A percentile compares a stretch with the other conserved stretches of the same genome.
Conservation (phyloP, 441 rosid genomes). For the Capsella rubella region DNA sequence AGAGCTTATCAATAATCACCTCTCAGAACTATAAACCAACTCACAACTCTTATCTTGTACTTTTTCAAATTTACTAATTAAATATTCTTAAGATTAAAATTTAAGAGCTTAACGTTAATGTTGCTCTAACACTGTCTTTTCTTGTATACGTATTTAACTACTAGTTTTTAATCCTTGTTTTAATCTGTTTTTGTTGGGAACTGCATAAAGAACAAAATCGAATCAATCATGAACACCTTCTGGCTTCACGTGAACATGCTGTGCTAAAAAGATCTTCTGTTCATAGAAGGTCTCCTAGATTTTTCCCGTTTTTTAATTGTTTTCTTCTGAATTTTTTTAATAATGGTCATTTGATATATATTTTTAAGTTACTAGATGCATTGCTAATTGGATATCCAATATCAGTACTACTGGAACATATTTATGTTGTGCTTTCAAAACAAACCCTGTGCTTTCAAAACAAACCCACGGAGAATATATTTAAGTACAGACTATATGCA, state of each 20-base stretch:
- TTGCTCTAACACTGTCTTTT: slow-evolving; percentile 26
- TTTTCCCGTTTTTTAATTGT: slow-evolving; percentile 1
- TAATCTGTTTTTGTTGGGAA: slow-evolving; percentile 4
- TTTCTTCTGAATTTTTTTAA: neutral
- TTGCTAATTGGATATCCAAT: neutral
- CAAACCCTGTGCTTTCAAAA: slow-evolving; percentile 11
- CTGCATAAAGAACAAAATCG: slow-evolving; percentile 42
- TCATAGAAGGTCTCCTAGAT: slow-evolving; percentile 45
- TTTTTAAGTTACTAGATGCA: neutral
- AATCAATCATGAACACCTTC: slow-evolving; percentile 47
- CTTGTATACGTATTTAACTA: neutral
- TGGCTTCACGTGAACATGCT: slow-evolving; percentile 46
- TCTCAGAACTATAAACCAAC: too few relatives aligned
- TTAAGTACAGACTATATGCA: neutral
- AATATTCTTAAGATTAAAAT: too few relatives aligned
- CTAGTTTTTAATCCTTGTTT: neutral
- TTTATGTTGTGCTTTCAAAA: neutral
- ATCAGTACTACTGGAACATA: neutral
- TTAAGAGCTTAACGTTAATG: too few relatives aligned
- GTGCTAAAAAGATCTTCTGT: slow-evolving; percentile 37
- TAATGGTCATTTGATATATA: neutral
- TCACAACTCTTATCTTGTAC: too few relatives aligned
- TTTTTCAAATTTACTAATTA: too few relatives aligned
- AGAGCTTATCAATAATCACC: too few relatives aligned
- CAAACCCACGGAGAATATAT: slow-evolving; percentile 8